Base-by-base conservation (phyloP, 139 green algal species). In the Raphidocelis subcapitata region DNA sequence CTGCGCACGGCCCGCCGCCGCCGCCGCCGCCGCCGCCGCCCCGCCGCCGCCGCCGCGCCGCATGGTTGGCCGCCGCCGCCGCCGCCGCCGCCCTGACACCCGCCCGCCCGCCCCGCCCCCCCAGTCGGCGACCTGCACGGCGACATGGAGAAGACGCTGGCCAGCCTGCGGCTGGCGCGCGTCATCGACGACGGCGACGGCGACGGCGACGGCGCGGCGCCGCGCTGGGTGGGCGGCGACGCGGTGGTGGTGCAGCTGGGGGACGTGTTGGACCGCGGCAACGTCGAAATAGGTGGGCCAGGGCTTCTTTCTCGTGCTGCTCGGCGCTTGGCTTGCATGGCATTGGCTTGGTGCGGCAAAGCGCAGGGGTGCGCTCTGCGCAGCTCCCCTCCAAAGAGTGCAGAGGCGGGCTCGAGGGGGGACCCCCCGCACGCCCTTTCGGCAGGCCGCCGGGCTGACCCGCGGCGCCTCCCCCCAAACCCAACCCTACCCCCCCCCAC, bases 51-150 rank as follows among this genome's bases (percentile, higher is more conserved):
- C 20, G 49, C 18, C 18, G 18, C 49, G 20, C 49, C 18, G 20
- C 18, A 57, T n/a, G 49, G 18, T 57, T n/a, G 20, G 18, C 18
- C 49, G 49, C 49, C 20, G 20, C 49, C 49, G 20, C 49, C n/a
- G 63, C 1, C 15, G 52, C 67, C 47, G 21, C 20, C 31, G 36
- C 26, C 35, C 33, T 37, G 29, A 20, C 35, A 35, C 62, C 29
- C 37, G 61, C 8, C 12, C 49, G 1, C 62, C 2, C 31, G 3
- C 57, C 68, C 33, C 10, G 16, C 79, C 3, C 28, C 26, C 74
- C 74, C 86, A 94, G 91, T 97, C 69, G 92, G 92, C 3, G 93
- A 98, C 75, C 83, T 98, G 23, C 93, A 98, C 73, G 93, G 93
- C 5, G 93, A 98, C 79, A 65, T 96, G 59, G 61, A 82, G 15